Conservation (phyloP, 2,329 filamentous ascomycete species). For the Fusarium caatingaense region DNA sequence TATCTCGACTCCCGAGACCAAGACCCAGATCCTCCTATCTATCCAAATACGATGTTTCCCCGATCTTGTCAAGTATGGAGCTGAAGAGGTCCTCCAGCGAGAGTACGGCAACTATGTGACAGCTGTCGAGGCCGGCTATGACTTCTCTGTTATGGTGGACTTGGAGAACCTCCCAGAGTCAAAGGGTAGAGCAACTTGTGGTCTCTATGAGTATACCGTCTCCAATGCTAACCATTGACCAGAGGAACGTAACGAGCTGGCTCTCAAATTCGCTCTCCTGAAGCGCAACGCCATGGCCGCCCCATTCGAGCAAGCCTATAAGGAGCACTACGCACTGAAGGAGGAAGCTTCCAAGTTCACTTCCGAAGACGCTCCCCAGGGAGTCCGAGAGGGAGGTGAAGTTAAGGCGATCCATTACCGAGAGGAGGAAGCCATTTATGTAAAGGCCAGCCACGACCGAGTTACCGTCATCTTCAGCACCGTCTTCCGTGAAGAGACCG, state of each 20-base stretch:
- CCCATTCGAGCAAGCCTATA: slow-evolving; percentile 96
- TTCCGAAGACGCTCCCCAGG: slow-evolving; percentile 92
- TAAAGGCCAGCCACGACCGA: slow-evolving; percentile 96
- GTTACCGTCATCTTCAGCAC: slow-evolving; percentile 99
- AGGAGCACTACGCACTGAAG: slow-evolving; percentile 86
- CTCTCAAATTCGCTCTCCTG: slow-evolving; percentile 87
- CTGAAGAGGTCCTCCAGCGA: slow-evolving; percentile 87
- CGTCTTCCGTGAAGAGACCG: slow-evolving; percentile 96
- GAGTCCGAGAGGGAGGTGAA: slow-evolving; percentile 86
- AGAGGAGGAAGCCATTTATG: slow-evolving; percentile 98
- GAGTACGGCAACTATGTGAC: slow-evolving; percentile 96
- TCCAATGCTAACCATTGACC: slow-evolving; percentile 31
- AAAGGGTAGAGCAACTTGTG: slow-evolving; percentile 65
- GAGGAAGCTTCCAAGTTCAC: slow-evolving; percentile 94
- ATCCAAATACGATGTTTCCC: slow-evolving; percentile 94
- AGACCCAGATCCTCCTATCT: slow-evolving; percentile 94
- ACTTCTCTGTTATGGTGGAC: slow-evolving; percentile 94
- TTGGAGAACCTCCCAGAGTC: slow-evolving; percentile 86
- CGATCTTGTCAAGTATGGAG: slow-evolving; percentile 93
- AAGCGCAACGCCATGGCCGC: slow-evolving; percentile 99
- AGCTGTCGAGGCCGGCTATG: slow-evolving; percentile 87
- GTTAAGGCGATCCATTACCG: slow-evolving; percentile 98
- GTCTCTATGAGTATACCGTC: neutral
- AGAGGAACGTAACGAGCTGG: slow-evolving; percentile 88
- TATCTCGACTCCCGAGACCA: slow-evolving; percentile 93